Percentiles rank a stretch among this genome's conserved stretches.
These are phyloP conservation scores for Lactarius quietus DNA, from an alignment of 768 basidiomycete species.

Conservation along the genomic window DNA sequence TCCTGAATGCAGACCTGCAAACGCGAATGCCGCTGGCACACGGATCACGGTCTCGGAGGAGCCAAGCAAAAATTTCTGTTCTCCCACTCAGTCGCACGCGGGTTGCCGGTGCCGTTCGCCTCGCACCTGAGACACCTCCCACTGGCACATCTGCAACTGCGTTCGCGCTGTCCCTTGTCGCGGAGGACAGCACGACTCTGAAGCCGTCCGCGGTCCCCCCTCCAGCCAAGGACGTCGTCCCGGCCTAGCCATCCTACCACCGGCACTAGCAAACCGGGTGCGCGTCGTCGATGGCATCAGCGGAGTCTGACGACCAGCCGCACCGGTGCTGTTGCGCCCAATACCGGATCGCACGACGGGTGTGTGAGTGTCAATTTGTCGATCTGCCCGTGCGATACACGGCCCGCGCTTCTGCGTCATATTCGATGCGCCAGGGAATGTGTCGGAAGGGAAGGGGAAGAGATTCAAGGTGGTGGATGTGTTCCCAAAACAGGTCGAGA, in stretches of 20 bases:
- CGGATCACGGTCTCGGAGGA: conserved; percentile 28
- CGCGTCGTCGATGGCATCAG: conserved; percentile 3
- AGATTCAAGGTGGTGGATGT: conserved; percentile 58
- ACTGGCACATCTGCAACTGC: not conserved
- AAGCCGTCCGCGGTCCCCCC: not conserved
- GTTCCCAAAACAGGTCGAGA: conserved; percentile 75
- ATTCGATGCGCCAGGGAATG: conserved; percentile 47
- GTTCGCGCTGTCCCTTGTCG: not conserved
- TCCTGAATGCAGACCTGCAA: conserved; percentile 50
- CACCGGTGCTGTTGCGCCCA: conserved; percentile 20
- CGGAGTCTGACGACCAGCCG: conserved; percentile 8
- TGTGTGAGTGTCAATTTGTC: conserved; percentile 25
- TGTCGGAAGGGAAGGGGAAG: conserved; percentile 32
- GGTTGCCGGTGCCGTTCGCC: conserved; percentile 7
- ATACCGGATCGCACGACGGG: conserved; percentile 24
- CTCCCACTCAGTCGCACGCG: not conserved
- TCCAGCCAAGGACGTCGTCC: not conserved
- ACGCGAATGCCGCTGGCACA: conserved; percentile 32
- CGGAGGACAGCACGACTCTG: conserved; percentile 12
- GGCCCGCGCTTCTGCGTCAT: conserved; percentile 59
- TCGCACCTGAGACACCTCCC: conserved; percentile 8
- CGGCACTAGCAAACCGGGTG: conserved; percentile 23
- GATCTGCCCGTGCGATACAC: conserved; percentile 44
- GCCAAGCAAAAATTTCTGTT: not conserved
- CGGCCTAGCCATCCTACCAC: conserved; percentile 14